Evolutionary conservation across 169 alveolate species (phyloP).

Genomic region (Cryptosporidium viatorum): DNA sequence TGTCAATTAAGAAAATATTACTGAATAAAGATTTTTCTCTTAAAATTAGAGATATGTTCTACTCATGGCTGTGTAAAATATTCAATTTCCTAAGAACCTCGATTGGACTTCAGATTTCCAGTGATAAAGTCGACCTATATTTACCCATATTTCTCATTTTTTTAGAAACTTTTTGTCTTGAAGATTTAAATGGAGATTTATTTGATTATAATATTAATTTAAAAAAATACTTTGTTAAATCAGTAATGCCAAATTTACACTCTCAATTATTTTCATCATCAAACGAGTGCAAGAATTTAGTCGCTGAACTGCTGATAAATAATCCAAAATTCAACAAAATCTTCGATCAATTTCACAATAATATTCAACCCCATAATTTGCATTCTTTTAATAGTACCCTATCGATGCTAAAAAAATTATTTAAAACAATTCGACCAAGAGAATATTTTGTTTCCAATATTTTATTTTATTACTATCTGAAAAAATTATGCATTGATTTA

Average conservation of each 20-base stretch:
- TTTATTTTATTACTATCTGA: constrained; percentile 10
- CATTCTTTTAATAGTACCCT: not conserved
- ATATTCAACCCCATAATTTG: not conserved
- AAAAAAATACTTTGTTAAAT: not conserved
- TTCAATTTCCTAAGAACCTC: constrained; percentile 15
- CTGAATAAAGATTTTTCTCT: not conserved
- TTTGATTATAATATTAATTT: not conserved
- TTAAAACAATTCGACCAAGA: constrained; percentile 2
- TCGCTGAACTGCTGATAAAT: not conserved
- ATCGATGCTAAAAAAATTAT: not conserved
- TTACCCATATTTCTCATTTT: constrained; percentile 14
- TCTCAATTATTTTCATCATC: constrained; percentile 39
- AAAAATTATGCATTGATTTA: not conserved
- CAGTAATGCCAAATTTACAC: not conserved
- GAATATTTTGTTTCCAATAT: constrained; percentile 24
- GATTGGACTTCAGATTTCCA: constrained; percentile 29
- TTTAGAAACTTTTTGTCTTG: constrained; percentile 17
- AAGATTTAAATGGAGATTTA: not conserved
- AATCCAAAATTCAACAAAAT: not conserved
- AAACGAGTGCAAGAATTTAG: not conserved
- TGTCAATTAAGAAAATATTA: constrained; percentile 9
- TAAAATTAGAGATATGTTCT: not conserved
- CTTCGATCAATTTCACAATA: not conserved
- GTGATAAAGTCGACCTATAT: not conserved
- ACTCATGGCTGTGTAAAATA: constrained; percentile 2